Evolutionary conservation across 129 eudicot genomes (phyloP).

Genomic region (Flaveria robusta): DNA sequence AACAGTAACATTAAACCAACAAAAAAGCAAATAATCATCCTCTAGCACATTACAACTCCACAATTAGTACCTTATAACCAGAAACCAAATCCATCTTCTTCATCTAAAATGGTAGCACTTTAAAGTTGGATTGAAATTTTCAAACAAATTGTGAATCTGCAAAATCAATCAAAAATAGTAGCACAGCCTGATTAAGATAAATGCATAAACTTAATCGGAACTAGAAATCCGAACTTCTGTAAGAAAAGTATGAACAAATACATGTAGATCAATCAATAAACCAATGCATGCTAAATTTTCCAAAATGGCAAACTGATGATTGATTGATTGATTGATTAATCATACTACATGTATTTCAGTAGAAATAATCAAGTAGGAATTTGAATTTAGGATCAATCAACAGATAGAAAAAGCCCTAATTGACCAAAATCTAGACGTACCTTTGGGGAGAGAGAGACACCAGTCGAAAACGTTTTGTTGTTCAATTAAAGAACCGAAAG

Average conservation of each 20-base stretch:
- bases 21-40: background rate
- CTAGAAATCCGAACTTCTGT: background rate
- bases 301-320: background rate
- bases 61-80: conserved; percentile 44
- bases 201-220: conserved; percentile 3
- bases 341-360: background rate
- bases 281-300: conserved; percentile 19
- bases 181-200: background rate
- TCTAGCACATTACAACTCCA: background rate
- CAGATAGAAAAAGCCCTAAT: conserved; percentile 29
- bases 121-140: background rate
- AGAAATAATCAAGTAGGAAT: conserved; percentile 6
- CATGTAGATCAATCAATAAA: conserved; percentile 21
- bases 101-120: conserved; percentile 7
- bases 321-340: background rate
- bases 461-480: conserved; percentile 1
- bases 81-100: conserved; percentile 48
- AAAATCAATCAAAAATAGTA: conserved; percentile 15
- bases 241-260: background rate
- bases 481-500: conserved; percentile 1
- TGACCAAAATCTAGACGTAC: conserved; percentile 21
- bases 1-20: background rate
- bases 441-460: conserved; percentile 8
- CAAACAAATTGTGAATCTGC: conserved; percentile 12
- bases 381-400: background rate